Evolutionary conservation across 1,284 basidiomycete genomes (phyloP), one percentile per base, ranked within the genome.

Genomic region (Rugosomyces carneus): DNA sequence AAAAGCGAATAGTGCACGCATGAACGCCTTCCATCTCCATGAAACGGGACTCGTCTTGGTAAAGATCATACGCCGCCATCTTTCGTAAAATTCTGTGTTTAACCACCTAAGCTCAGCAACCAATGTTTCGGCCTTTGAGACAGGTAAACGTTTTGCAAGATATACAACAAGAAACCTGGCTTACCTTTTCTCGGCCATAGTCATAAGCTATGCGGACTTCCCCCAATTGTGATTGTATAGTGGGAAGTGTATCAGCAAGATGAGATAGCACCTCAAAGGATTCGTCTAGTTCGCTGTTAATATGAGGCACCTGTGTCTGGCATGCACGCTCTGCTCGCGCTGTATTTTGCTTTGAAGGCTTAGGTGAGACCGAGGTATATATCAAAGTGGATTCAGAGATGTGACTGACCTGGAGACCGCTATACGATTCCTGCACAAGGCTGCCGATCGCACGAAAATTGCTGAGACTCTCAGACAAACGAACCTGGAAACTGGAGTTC

Each of bases 391-490:
- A 10, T 34, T 19, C n/a, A 24, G 20, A 44, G 20, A 38, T 16
- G 37, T 19, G 13, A 61, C 69, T 48, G 31, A 82, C 84, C 56
- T 80, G 75, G 16, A 88, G 67, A 34, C 70, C 71, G 47, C 65
- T 66, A 44, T 78, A 72, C 1, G 80, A 73, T 42, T 83, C 81
- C 48, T 78, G 76, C 21, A 88, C 70, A 15, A 79, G 70, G 50
- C 73, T 73, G 53, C 87, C 81, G 52, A 88, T 78, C 8, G 80
- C 78, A 40, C 80, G 70, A 44, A 84, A 85, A 57, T 85, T 85
- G 53, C 78, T 80, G 45, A 88, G 64, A 57, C 80, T 76, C 53
- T 83, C 78, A 23, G 79, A 71, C 38, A 87, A 72, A 56, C 73
- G 77, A 39, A 70, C 69, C 84, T 87, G 56, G 5, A 42, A 21